Conservation (phyloP, 2,329 filamentous ascomycete species). For the Diplodia seriata region DNA sequence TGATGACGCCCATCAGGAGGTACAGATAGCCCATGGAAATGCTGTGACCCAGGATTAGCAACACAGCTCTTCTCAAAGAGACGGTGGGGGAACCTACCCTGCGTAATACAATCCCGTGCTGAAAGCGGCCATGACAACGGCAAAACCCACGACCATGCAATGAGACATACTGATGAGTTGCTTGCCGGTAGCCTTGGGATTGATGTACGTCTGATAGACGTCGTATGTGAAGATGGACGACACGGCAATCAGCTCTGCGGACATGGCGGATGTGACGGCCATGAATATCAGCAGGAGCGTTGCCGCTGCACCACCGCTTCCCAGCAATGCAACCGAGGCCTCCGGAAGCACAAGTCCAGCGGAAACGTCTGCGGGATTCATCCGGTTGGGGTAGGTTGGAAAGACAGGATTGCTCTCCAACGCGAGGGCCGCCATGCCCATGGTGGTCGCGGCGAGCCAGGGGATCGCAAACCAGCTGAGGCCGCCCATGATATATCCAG, state of each 20-base stretch:
- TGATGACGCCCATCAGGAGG: conserved; percentile 89
- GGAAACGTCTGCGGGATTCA: conserved; percentile 75
- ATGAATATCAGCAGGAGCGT: conserved; percentile 66
- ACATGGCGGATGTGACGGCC: conserved; percentile 55
- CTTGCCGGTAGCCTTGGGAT: conserved; percentile 76
- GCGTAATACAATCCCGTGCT: conserved; percentile 68
- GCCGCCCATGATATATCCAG: conserved; percentile 86
- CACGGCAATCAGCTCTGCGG: conserved; percentile 64
- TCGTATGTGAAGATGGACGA: conserved; percentile 90
- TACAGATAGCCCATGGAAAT: conserved; percentile 91
- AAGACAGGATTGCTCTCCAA: conserved; percentile 76
- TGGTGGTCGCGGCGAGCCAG: conserved; percentile 86
- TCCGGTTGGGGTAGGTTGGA: conserved; percentile 75
- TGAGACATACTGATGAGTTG: conserved; percentile 83
- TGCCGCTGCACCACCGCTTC: conserved; percentile 78
- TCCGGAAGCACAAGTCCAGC: conserved; percentile 86
- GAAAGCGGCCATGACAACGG: conserved; percentile 78
- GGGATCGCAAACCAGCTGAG: conserved; percentile 93
- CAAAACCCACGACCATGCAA: conserved; percentile 74
- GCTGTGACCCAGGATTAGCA: conserved; percentile 44
- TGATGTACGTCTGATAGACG: conserved; percentile 85
- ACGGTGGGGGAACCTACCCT: conserved; percentile 36
- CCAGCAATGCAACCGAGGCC: conserved; percentile 81
- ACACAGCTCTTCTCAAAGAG: conserved; percentile 24
- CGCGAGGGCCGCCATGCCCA: conserved; percentile 82